Conservation (phyloP, 2,329 filamentous ascomycete species). For the Knufia fluminis region DNA sequence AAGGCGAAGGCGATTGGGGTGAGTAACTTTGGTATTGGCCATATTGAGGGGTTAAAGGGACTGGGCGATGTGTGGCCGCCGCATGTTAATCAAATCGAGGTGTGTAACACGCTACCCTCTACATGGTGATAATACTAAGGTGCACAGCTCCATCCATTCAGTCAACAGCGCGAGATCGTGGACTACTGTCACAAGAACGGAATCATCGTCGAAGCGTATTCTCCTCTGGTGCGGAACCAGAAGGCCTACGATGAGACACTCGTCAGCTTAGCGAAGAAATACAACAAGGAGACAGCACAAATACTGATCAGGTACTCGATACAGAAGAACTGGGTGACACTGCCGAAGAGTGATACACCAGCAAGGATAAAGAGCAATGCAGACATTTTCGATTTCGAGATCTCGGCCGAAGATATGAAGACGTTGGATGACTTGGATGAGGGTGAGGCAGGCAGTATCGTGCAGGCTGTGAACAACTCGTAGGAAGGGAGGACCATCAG, state of each 20-base stretch:
- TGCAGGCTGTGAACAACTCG: slow-evolving; percentile 38
- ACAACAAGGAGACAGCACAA: slow-evolving; percentile 66
- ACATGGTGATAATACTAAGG: too few species aligned
- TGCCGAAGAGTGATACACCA: slow-evolving; percentile 65
- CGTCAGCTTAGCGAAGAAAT: slow-evolving; percentile 57
- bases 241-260: slow-evolving; percentile 62
- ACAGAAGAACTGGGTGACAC: slow-evolving; percentile 65
- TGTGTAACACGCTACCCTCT: too few species aligned
- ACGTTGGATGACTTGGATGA: slow-evolving; percentile 44
- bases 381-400: slow-evolving; percentile 51
- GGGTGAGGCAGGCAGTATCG: slow-evolving; percentile 39
- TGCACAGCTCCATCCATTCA: slow-evolving; percentile 65
- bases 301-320: slow-evolving; percentile 71
- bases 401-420: slow-evolving; percentile 50
- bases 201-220: slow-evolving; percentile 47
- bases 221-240: slow-evolving; percentile 54
- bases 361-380: slow-evolving; percentile 59
- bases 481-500: slow-evolving; percentile 14
- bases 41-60: slow-evolving; percentile 59
- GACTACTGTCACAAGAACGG: slow-evolving; percentile 45
- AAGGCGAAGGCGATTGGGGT: slow-evolving; percentile 59
- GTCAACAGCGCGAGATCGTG: slow-evolving; percentile 53
- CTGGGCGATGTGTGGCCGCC: slow-evolving; percentile 61
- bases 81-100: slow-evolving; percentile 66
- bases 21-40: slow-evolving; percentile 59